Conservation (phyloP, 805 yeast species). For the Metschnikowia picachoensis region DNA sequence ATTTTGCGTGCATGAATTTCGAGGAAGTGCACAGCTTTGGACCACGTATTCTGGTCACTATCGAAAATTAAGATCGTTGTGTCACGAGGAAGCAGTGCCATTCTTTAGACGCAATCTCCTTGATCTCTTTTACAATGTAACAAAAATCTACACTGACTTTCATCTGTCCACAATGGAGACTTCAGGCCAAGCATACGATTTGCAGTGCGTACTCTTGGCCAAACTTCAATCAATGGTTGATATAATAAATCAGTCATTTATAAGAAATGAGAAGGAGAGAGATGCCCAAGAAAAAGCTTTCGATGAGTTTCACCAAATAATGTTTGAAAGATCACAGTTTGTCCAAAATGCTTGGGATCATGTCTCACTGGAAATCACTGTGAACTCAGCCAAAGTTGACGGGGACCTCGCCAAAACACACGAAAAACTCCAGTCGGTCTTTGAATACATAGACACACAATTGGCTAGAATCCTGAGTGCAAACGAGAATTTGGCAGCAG, state of each 20-base stretch:
- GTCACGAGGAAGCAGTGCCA: conserved; percentile 50
- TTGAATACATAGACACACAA: conserved; percentile 2
- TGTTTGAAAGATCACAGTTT: conserved; percentile 1
- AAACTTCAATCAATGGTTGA: conserved; percentile 5
- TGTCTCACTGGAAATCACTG: conserved; percentile 1
- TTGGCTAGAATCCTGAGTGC: not conserved
- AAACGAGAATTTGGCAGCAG: conserved; percentile 1
- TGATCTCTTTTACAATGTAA: conserved; percentile 44
- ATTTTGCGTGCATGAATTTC: conserved; percentile 40
- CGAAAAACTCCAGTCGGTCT: conserved; percentile 1
- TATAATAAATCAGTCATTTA: conserved; percentile 1
- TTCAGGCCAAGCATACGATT: not conserved
- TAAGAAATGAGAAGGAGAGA: not conserved
- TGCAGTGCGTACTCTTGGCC: conserved; percentile 4
- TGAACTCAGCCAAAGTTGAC: conserved; percentile 1
- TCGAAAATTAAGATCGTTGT: conserved; percentile 48
- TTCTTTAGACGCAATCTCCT: conserved; percentile 50
- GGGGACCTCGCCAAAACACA: not conserved
- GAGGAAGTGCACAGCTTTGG: conserved; percentile 60
- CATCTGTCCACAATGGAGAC: conserved; percentile 7
- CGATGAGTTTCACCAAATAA: conserved; percentile 4
- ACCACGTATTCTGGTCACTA: conserved; percentile 68
- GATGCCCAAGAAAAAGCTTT: not conserved
- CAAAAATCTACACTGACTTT: conserved; percentile 22
- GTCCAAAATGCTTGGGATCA: conserved; percentile 3